A percentile compares a stretch with the other conserved stretches of the same genome.
phyloP scores from a whole-genome alignment of 1,284 basidiomycete species.

The Marasmius oreades region DNA sequence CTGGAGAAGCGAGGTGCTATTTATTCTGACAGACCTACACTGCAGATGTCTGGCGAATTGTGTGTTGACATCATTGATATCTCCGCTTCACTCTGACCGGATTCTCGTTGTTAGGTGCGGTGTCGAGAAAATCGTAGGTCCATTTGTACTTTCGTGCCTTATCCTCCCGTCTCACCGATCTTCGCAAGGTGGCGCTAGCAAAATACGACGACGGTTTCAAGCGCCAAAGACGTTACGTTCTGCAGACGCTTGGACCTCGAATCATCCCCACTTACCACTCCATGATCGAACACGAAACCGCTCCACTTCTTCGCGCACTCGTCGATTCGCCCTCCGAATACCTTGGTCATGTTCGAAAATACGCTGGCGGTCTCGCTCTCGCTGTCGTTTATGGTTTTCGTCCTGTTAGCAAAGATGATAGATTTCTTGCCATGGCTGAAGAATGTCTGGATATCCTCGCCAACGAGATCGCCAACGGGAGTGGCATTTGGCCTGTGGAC shows the following conservation, averaged over 20 bases:
- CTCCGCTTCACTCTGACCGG: not conserved
- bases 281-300: conserved; percentile 36
- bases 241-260: conserved; percentile 38
- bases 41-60: conserved; percentile 45
- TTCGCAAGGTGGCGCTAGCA: conserved; percentile 39
- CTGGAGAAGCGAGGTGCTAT: conserved; percentile 48
- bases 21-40: conserved; percentile 48
- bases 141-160: not conserved
- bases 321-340: conserved; percentile 28
- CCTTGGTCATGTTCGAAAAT: conserved; percentile 32
- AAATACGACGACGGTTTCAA: conserved; percentile 42
- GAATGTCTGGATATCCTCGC: conserved; percentile 40
- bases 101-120: conserved; percentile 28
- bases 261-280: conserved; percentile 39
- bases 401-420: conserved; percentile 36
- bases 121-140: conserved; percentile 41
- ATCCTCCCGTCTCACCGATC: not conserved
- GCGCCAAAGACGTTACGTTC: conserved; percentile 46
- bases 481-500: conserved; percentile 47
- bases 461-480: conserved; percentile 40
- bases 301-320: conserved; percentile 27
- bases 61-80: conserved; percentile 3
- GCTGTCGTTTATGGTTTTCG: conserved; percentile 46
- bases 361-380: conserved; percentile 43
- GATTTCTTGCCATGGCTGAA: conserved; percentile 38